Evolutionary conservation across 495 filamentous ascomycete species (phyloP), one percentile per base, ranked within the genome.

Genomic region (Gamarada debralockiae): DNA sequence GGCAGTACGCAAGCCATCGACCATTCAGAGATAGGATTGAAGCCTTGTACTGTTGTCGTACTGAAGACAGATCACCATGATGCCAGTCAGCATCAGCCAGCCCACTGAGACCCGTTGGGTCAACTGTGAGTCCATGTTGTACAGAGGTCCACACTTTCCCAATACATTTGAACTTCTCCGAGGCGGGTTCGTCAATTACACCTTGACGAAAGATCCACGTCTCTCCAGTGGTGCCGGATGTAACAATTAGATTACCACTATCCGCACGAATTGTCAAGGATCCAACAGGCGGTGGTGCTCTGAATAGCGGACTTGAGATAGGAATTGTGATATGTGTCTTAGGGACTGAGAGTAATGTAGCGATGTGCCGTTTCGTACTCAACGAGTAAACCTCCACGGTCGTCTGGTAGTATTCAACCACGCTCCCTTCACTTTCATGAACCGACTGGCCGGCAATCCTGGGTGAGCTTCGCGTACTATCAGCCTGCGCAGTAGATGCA

Each of bases 111-210:
- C 72, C 73, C 15, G 24, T 38, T 29, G 55, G 23, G 7, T 65
- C 62, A 34, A 53, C 45, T 5, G 54, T 44, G 2, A 62, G 22
- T 12, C 55, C 59, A 23, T 79, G 73, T 61, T 91, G 86, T 18
- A 92, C 73, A 18, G 79, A 82, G 1, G 91, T 95, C 91, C 91
- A 96, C 6, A 89, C 71, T 66, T 96, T 96, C 5, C 85, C 91
- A 29, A 91, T 68, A 61, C 79, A 84, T 46, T 69, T 60, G 67
- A 92, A 93, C 24, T 66, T 55, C n/a, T 65, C 50, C 6, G 64
- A 50, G 13, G 73, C 69, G 59, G 62, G 58, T 24, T 59, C 53
- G 24, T 50, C 37, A 23, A 57, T 55, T 0, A 56, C 17, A 9
- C 15, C 51, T 56, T 78, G 72, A 20, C 70, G 71, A 51, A 87